Evolutionary conservation across 768 basidiomycete genomes (phyloP), one percentile per base, ranked within the genome.

Genomic region (Amanita pseudoporphyria): DNA sequence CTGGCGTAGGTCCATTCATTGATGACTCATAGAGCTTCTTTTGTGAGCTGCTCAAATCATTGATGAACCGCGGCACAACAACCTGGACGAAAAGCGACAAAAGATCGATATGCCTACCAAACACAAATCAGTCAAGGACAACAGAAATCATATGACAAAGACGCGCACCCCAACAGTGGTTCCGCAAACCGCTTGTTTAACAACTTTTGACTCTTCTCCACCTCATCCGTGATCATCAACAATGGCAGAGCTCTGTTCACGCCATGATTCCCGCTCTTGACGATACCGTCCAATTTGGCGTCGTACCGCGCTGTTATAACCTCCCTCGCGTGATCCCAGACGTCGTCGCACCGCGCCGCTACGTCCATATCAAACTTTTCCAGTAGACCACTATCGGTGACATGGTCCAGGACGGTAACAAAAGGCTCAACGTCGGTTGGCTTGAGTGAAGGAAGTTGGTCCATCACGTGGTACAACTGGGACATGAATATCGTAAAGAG

Each of bases 401-500:
- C 74, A 38, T 78, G 77, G 52, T 87, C 81, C n/a, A 93, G 70
- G 1, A 92, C 72, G 13, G 68, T 62, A 12, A 91, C 63, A 58
- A 71, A 86, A 0, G 81, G 75, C 35, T 77, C 73, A 32, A 93
- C 61, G 39, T 86, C 85, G 13, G 82, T 71, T 30, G 72, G 75
- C 60, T 90, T 92, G 59, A 92, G 64, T 40, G 77, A 74, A 24
- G 88, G 84, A 32, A 93, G 62, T 16, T 73, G 62, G 52, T 94
- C 88, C 73, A 93, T 83, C 16, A 82, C 67, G 57, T 93, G 89
- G 61, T 92, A 95, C 13, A 95, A 71, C 3, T 76, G 77, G 7
- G 87, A 84, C 14, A 96, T 76, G 68, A 95, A 92, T 50, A 88
- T 77, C 61, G 85, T 92, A 71, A 92, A 92, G 26, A 94, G 73